Base-by-base conservation (phyloP, 805 yeast species). In the Yarrowia divulgata region DNA sequence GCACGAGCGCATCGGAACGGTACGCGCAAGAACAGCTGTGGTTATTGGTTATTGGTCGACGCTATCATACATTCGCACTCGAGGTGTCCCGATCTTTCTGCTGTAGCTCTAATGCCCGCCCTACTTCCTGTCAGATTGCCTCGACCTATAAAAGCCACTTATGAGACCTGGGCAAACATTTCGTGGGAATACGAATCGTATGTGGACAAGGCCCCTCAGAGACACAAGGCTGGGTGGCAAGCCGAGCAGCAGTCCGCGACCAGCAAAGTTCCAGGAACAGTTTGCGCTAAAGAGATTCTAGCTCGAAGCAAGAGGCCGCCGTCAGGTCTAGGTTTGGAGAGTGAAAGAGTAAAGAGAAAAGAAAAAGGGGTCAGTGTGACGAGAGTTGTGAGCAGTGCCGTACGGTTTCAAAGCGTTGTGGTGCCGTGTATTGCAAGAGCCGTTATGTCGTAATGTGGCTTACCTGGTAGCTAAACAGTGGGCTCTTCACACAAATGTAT, bases 261-360 rank as follows among this genome's bases (percentile, higher is more conserved):
- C 34, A 39, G 45, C 63, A 57, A 29, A 57, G 63, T 57, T 57
- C 32, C 63, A 57, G 63, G 63, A 57, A 57, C 63, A 23, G 60
- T 13, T 13, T 54, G 60, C 60, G 60, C 18, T 54, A 7, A 54
- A 18, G 32, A 1, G 12, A 1, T 3, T 16, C 58, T 13, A 37
- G n/a, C 58, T 52, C 58, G 3, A 14, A 7, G 18, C 3, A 13
- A 16, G 35, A 40, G n/a, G 63, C 63, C 48, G 48, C 37, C 39
- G 63, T 42, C 63, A 57, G 63, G 63, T 57, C 63, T 10, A 57
- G 63, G 63, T 57, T 57, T 57, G 23, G 29, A 23, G 3, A 23
- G 29, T 2, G 29, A 23, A 23, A 23, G 29, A 23, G 29, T 23
- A 23, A 2, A 23, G 29, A 23, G 29, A 23, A 23, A 23, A 23